These are phyloP conservation scores for Zoysia pacifica DNA, from an alignment of 176 grass and related monocot genomes.

Conservation along the genomic window DNA sequence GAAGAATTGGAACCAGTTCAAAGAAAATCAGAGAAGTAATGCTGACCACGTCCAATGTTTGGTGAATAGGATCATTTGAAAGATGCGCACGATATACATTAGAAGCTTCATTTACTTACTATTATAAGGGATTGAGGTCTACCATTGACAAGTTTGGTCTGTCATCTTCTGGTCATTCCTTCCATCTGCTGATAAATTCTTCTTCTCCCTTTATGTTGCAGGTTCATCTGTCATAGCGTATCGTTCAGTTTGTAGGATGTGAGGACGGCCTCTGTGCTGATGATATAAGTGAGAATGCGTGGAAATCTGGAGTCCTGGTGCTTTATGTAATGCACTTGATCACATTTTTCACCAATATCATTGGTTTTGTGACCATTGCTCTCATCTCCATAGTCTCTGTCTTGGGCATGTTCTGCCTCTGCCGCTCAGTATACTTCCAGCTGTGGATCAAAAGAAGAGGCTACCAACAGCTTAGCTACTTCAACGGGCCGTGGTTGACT, in stretches of 20 bases:
- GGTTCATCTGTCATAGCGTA: conserved; percentile 22
- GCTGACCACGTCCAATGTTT: conserved; percentile 39
- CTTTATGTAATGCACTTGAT: conserved; percentile 67
- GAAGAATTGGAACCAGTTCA: conserved; percentile 2
- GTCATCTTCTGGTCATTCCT: not conserved
- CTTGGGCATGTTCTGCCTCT: conserved; percentile 72
- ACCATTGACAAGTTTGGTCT: conserved; percentile 20
- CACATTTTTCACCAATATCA: conserved; percentile 59
- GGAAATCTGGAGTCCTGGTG: conserved; percentile 23
- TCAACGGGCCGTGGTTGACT: conserved; percentile 77
- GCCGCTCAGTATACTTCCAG: conserved; percentile 70
- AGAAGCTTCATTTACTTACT: conserved; percentile 12
- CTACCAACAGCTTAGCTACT: conserved; percentile 74
- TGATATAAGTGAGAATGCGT: conserved; percentile 51
- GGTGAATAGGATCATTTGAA: conserved; percentile 27
- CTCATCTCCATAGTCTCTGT: conserved; percentile 63
- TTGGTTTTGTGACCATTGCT: conserved; percentile 87
- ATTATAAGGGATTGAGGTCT: not conserved
- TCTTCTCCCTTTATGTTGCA: conserved; percentile 28
- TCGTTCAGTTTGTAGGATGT: conserved; percentile 17
- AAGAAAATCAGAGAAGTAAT: not conserved
- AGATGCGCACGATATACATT: conserved; percentile 6
- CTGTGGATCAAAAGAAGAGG: conserved; percentile 61
- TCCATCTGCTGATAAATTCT: not conserved
- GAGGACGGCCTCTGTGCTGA: not conserved